Conservation (phyloP, 2,329 filamentous ascomycete species). For the Epichloe bromicola region DNA sequence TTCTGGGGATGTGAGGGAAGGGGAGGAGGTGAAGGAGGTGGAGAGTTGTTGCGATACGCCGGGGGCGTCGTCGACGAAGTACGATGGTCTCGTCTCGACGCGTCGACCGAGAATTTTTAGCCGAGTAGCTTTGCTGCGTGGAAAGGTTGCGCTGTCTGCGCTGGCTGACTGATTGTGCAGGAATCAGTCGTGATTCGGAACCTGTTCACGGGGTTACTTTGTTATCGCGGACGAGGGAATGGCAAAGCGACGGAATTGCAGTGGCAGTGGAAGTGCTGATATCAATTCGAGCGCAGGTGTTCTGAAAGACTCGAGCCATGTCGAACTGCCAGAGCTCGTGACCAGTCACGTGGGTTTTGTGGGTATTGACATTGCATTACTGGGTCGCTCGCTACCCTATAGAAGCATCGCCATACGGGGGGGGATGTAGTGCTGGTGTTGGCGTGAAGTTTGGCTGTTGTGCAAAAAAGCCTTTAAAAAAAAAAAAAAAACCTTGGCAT, state of each 20-base stretch:
- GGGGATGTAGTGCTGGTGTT: too few species aligned
- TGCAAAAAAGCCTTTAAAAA: too few species aligned
- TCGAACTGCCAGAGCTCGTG: neutral
- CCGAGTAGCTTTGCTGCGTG: neutral
- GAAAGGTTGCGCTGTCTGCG: neutral
- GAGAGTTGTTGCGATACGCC: conserved; percentile 5
- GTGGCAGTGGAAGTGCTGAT: neutral
- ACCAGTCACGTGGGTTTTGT: neutral
- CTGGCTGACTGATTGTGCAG: neutral
- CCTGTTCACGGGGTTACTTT: neutral
- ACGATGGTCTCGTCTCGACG: neutral
- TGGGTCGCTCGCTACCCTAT: too few species aligned
- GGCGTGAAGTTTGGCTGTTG: too few species aligned
- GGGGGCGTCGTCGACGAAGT: conserved; percentile 5
- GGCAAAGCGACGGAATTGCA: neutral
- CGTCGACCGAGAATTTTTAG: neutral
- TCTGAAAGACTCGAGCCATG: neutral
- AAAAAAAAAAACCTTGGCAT: too few species aligned
- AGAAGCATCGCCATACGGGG: too few species aligned
- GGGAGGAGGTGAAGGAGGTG: neutral
- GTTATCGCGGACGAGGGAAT: neutral
- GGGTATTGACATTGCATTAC: too few species aligned
- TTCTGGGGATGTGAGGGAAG: neutral
- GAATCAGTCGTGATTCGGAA: neutral
- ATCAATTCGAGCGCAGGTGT: neutral